Evolutionary conservation across 2,329 filamentous ascomycete genomes (phyloP).

Genomic region (Whalleya microplaca): DNA sequence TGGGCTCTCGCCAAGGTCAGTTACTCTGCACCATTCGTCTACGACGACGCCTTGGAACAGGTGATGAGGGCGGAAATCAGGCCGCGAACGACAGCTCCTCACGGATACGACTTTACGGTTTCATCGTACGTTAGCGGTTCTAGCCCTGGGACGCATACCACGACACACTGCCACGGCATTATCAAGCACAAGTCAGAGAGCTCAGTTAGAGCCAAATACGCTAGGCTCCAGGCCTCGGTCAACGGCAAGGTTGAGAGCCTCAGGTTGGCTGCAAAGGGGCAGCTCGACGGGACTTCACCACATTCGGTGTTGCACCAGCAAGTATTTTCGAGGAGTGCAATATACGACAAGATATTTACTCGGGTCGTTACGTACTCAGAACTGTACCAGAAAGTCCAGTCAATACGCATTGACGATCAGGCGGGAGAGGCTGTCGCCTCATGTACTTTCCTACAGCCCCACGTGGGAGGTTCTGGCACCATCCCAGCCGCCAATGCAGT

Average conservation of each 20-base stretch:
- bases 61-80: too few relatives aligned
- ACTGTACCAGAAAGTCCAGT: conserved; percentile 11
- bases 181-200: too few relatives aligned
- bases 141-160: too few relatives aligned
- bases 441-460: conserved; percentile 5
- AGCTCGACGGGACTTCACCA: not conserved
- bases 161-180: too few relatives aligned
- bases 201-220: too few relatives aligned
- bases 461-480: not conserved
- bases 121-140: too few relatives aligned
- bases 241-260: not conserved
- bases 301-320: not conserved
- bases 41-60: not conserved
- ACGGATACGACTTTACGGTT: too few relatives aligned
- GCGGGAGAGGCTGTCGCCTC: conserved; percentile 7
- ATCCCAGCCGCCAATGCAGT: conserved; percentile 6
- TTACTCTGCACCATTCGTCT: conserved; percentile 9
- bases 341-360: conserved; percentile 22
- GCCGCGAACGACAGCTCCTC: too few relatives aligned
- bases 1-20: conserved; percentile 12
- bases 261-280: too few relatives aligned
- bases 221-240: too few relatives aligned
- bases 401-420: conserved; percentile 6
- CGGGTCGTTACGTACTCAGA: conserved; percentile 22
- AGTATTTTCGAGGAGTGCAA: conserved; percentile 12